Evolutionary conservation across 129 eudicot genomes (phyloP).

Genomic region (Escallonia herrerae): DNA sequence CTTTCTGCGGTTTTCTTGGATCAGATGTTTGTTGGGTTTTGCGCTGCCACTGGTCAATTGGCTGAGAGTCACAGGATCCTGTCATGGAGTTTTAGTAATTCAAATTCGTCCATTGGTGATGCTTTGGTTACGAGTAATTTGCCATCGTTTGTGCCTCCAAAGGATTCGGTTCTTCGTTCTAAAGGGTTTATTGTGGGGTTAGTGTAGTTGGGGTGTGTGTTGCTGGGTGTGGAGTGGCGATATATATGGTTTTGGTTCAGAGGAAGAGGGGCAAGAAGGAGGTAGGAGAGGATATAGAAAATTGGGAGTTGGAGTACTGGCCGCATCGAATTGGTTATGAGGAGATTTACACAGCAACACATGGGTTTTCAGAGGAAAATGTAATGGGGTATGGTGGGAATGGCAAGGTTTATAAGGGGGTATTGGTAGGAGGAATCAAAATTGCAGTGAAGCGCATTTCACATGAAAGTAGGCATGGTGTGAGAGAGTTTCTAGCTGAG

Average conservation of each 20-base stretch:
- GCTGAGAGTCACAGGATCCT: constrained; percentile 6
- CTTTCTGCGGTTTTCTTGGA: not conserved
- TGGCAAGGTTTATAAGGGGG: constrained; percentile 10
- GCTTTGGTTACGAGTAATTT: constrained; percentile 3
- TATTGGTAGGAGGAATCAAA: not conserved
- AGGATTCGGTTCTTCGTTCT: not conserved
- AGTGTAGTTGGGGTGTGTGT: not conserved
- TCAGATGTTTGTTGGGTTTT: constrained; percentile 6
- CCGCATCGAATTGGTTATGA: constrained; percentile 2
- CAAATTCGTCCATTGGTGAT: not conserved
- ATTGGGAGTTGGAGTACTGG: constrained; percentile 12
- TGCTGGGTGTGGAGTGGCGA: not conserved
- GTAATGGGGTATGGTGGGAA: constrained; percentile 12
- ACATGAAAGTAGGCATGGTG: not conserved
- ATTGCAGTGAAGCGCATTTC: constrained; percentile 16
- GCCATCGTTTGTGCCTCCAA: not conserved
- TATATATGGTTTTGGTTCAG: not conserved
- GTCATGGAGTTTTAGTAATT: constrained; percentile 6
- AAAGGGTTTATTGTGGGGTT: not conserved
- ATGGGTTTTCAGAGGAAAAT: not conserved
- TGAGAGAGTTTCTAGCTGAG: constrained; percentile 13
- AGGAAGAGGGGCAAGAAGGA: not conserved
- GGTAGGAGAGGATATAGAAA: not conserved
- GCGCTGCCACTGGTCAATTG: constrained; percentile 3
- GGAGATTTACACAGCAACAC: not conserved